Percentiles rank a stretch among this genome's conserved stretches.
These are phyloP conservation scores for Aspergillus viridinutans DNA, from an alignment of 2,329 filamentous ascomycete genomes.

Conservation along the genomic window DNA sequence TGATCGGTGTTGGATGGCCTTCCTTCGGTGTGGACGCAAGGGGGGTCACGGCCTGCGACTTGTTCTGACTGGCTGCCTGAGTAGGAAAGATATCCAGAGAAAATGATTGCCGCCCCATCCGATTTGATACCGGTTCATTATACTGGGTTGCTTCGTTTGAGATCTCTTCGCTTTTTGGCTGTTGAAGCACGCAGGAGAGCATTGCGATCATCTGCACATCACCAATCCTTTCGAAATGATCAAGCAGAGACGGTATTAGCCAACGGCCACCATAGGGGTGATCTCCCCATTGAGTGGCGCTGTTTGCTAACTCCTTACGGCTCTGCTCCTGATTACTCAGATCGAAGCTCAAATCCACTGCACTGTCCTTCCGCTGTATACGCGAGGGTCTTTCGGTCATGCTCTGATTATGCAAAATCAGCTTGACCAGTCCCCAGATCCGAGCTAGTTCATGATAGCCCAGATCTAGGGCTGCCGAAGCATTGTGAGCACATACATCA, in stretches of 20 bases:
- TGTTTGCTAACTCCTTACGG: slow-evolving; percentile 35
- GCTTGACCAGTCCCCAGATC: slow-evolving; percentile 75
- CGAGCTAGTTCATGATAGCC: slow-evolving; percentile 69
- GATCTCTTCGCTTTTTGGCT: slow-evolving; percentile 43
- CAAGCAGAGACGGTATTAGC: slow-evolving; percentile 55
- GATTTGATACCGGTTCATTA: slow-evolving; percentile 26
- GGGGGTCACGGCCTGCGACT: slow-evolving; percentile 37
- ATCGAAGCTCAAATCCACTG: slow-evolving; percentile 30
- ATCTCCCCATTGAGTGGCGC: slow-evolving; percentile 53
- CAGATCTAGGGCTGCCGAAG: slow-evolving; percentile 66
- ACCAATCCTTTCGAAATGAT: slow-evolving; percentile 57
- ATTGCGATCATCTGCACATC: slow-evolving; percentile 65
- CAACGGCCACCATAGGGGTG: slow-evolving; percentile 54
- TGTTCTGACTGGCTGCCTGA: slow-evolving; percentile 37
- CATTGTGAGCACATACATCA: slow-evolving; percentile 82
- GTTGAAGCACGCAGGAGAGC: slow-evolving; percentile 57
- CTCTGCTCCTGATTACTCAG: slow-evolving; percentile 28
- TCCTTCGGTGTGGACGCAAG: slow-evolving; percentile 33
- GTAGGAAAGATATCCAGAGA: slow-evolving; percentile 47
- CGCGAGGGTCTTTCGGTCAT: slow-evolving; percentile 61
- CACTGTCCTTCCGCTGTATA: slow-evolving; percentile 34
- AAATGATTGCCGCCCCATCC: slow-evolving; percentile 42
- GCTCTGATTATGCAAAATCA: slow-evolving; percentile 69
- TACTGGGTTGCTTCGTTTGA: slow-evolving; percentile 15
- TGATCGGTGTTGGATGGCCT: slow-evolving; percentile 22